Evolutionary conservation across 768 basidiomycete species (phyloP), one percentile per base, ranked within the genome.

Genomic region (Chlorophyllum brunneum): DNA sequence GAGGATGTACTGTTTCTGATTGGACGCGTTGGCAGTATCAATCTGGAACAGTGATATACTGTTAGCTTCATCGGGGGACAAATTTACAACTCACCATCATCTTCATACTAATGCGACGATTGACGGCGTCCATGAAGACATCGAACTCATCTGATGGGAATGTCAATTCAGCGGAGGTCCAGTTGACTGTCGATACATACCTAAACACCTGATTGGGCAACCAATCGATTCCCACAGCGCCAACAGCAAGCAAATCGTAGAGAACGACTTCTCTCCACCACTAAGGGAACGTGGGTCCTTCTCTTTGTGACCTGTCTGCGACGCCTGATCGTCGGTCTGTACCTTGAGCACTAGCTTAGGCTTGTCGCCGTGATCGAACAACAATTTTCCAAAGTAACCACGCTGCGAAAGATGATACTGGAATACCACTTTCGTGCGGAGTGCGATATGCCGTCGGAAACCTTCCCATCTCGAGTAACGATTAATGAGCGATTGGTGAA

Each of bases 201-300:
- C 88, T 20, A 98, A 81, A 62, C 95, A 98, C 54, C 97, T 77
- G 40, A 99, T 75, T 1, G 97, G 97, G 64, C 95, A 95, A 0
- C 90, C 88, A 51, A 95, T 93, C 13, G 92, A 86, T 61, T 97
- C 91, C 97, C 97, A 99, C 39, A 99, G 75, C 3, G 97, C 86
- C n/a, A 98, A 72, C 41, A 99, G 72, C 46, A 99, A 68, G 59
- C 93, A 95, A 56, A 98, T 92, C 0, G 95, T 98, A 5, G 94
- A 90, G 70, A 97, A 99, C 5, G 92, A 95, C 67, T 97, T 95
- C 67, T 98, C 95, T 33, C 95, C 95, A 41, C 95, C 95, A 58
- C 89, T 92, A 15, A 95, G 75, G 26, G 88, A 87, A 31, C 83
- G 84, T 3, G 92, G 88, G 62, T 94, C 89, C 66, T 92, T 92